phyloP scores from a whole-genome alignment of 352 stramenopile genomes.

The Globisporangium emineosum region DNA sequence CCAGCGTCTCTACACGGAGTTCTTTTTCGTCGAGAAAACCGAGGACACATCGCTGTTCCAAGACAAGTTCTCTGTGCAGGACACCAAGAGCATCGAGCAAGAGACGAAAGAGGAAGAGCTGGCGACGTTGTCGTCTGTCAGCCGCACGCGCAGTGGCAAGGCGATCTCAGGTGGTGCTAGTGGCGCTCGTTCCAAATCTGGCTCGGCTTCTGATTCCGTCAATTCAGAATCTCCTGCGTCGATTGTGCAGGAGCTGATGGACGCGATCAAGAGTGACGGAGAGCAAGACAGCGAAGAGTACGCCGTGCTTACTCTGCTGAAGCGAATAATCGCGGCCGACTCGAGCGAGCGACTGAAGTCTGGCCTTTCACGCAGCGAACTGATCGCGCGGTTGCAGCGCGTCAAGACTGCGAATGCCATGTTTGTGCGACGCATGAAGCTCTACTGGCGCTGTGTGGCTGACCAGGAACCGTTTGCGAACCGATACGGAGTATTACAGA shows the following conservation, averaged over 20 bases:
- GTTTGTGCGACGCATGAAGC: slow-evolving; percentile 83
- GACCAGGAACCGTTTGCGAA: slow-evolving; percentile 26
- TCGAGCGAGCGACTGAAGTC: slow-evolving; percentile 62
- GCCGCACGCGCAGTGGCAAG: slow-evolving; percentile 21
- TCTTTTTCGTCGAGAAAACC: slow-evolving; percentile 61
- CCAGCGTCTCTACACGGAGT: slow-evolving; percentile 71
- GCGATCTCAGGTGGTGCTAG: slow-evolving; percentile 14
- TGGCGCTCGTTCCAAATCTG: background rate
- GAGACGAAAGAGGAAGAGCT: slow-evolving; percentile 6
- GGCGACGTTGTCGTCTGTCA: slow-evolving; percentile 5
- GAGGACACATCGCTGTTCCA: slow-evolving; percentile 65
- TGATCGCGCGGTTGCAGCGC: slow-evolving; percentile 36
- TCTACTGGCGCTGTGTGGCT: slow-evolving; percentile 74
- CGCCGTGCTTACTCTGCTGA: slow-evolving; percentile 48
- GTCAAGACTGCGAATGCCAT: slow-evolving; percentile 50
- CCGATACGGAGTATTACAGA: slow-evolving; percentile 23
- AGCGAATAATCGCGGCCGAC: slow-evolving; percentile 53
- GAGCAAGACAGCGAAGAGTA: slow-evolving; percentile 41
- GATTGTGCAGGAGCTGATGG: slow-evolving; percentile 30
- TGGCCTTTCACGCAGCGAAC: slow-evolving; percentile 28
- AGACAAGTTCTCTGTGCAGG: slow-evolving; percentile 54
- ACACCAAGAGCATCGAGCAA: slow-evolving; percentile 8
- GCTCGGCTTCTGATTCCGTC: background rate
- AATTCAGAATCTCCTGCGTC: background rate
- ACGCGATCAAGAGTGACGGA: slow-evolving; percentile 26